Evolutionary conservation across 345 rosid species (phyloP).

Genomic region (Angophora floribunda): DNA sequence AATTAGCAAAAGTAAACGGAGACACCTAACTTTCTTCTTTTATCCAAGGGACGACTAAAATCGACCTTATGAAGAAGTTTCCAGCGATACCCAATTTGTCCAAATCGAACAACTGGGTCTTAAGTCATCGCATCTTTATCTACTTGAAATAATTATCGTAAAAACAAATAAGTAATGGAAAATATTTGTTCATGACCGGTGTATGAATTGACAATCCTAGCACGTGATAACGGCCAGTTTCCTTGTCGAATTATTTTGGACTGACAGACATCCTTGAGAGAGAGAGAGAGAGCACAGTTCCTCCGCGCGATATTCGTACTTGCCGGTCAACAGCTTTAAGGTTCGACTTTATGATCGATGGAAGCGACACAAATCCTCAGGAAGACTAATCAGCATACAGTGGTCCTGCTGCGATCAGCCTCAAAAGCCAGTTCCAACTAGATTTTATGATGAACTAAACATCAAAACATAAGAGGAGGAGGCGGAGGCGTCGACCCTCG

Average conservation of each 20-base stretch:
- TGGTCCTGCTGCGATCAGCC: neutral
- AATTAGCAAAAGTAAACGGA: neutral
- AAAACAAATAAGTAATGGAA: neutral
- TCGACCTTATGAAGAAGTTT: neutral
- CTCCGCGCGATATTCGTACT: neutral
- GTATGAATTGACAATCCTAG: neutral
- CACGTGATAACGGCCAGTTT: neutral
- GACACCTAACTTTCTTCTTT: neutral
- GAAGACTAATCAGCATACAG: neutral
- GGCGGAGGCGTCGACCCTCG: neutral
- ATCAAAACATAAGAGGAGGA: neutral
- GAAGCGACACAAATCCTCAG: neutral
- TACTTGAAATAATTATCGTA: neutral
- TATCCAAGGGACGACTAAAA: neutral
- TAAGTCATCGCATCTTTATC: neutral
- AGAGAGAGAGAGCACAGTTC: neutral
- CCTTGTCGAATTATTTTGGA: neutral
- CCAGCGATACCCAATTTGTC: neutral
- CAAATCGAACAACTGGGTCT: neutral
- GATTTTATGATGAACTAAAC: neutral
- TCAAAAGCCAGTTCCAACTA: neutral
- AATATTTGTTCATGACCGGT: neutral
- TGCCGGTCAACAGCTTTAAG: neutral
- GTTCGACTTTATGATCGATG: neutral
- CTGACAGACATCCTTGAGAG: neutral